Evolutionary conservation across 2,329 filamentous ascomycete species (phyloP).

Genomic region (Cryphonectria carpinicola): DNA sequence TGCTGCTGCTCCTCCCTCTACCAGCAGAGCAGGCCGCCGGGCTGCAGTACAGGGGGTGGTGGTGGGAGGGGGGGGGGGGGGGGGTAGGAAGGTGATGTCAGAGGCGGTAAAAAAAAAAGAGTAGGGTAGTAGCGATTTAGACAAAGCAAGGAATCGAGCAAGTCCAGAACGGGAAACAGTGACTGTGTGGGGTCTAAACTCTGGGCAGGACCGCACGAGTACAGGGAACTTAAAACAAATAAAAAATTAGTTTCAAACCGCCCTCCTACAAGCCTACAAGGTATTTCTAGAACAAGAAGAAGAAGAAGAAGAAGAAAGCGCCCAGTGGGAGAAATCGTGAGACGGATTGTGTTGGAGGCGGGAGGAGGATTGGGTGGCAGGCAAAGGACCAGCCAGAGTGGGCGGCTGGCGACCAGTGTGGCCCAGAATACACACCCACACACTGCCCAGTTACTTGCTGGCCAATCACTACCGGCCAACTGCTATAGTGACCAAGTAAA

Average conservation of each 20-base stretch:
- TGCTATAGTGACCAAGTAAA: background rate
- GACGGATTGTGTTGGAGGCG: background rate
- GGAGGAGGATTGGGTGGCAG: background rate
- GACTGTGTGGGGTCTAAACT: too few species aligned
- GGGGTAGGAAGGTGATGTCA: background rate
- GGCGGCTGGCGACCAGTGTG: background rate
- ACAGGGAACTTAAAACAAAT: too few species aligned
- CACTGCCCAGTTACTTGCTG: background rate
- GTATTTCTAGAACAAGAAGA: too few species aligned
- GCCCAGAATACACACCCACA: background rate
- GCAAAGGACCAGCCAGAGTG: background rate
- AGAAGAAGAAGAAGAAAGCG: background rate
- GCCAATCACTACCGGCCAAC: background rate
- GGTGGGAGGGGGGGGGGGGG: background rate
- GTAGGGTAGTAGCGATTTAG: background rate
- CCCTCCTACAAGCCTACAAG: too few species aligned
- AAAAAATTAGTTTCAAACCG: too few species aligned
- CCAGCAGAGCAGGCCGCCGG: background rate
- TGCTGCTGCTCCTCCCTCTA: too few species aligned
- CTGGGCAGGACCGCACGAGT: too few species aligned
- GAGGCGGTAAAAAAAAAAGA: background rate
- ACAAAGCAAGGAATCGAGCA: background rate
- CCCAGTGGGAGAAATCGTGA: background rate
- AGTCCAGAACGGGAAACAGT: background rate
- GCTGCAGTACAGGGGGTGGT: background rate